Base-by-base conservation (phyloP, 257 asterid genomes). In the Schizonepeta tenuifolia region DNA sequence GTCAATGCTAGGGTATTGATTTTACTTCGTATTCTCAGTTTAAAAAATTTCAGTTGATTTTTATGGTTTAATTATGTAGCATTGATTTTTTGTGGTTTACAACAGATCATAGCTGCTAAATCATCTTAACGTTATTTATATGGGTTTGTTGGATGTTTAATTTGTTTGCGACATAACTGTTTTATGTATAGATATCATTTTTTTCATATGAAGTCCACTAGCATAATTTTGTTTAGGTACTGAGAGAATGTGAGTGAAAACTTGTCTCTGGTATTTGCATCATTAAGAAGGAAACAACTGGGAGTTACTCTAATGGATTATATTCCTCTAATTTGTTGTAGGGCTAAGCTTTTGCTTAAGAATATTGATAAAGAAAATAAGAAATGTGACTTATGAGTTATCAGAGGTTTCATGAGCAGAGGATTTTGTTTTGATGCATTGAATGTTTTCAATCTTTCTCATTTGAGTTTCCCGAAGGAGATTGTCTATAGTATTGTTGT, bases 1-100 rank as follows among this genome's bases (percentile, higher is more conserved):
- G 76, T 79, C 83, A 89, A 89, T 69, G 91, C 72, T 80, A 93
- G 96, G 93, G 96, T 89, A 89, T 60, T 73, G 65, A 43, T 43
- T 0, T 31, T 50, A 20, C 51, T 59, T 54, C 0, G 15, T 63
- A 36, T 65, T 28, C 14, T 13, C 60, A 18, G 1, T 28, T 35
- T 28, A 43, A 13, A n/a, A 3, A 58, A 53, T 9, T 57, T 51
- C 24, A 49, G 74, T 54, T 69, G 43, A 4, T 28, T 67, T n/a
- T 67, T 63, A 9, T 61, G 36, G 65, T 71, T 68, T 36, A 7
- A 44, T 58, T 9, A 20, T 56, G 38, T 61, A 24, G n/a, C 9
- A 49, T 43, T 38, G 3, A 2, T 22, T 22, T 17, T 62, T 17
- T 68, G 57, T n/a, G n/a, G 33, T 41, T 22, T 41, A 6, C 20